Evolutionary conservation across 2,329 filamentous ascomycete species (phyloP).

Genomic region (Fusarium tjaetaba): DNA sequence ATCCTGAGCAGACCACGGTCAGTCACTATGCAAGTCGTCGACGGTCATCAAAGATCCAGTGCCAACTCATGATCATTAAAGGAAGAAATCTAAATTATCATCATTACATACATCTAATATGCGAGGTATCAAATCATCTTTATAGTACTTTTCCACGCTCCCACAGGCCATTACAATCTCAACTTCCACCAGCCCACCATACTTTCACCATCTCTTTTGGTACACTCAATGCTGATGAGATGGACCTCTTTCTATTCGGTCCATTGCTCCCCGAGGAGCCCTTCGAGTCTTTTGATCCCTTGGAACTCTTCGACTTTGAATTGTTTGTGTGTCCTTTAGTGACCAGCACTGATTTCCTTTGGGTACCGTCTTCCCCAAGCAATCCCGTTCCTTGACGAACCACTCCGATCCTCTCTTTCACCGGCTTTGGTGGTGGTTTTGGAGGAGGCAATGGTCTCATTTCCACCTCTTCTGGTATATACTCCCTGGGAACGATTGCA

Average conservation of each 20-base stretch:
- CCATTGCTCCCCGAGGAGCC: conserved; percentile 2
- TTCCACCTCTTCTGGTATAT: conserved; percentile 37
- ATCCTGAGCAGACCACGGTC: background rate
- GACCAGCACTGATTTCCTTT: conserved; percentile 35
- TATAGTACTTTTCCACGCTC: conserved; percentile 28
- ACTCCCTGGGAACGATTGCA: conserved; percentile 18
- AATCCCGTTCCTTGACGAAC: conserved; percentile 34
- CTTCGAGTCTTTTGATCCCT: background rate
- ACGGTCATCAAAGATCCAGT: background rate
- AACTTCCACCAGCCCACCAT: conserved; percentile 37
- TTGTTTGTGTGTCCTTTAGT: conserved; percentile 18
- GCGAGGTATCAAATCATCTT: conserved; percentile 8
- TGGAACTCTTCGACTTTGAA: conserved; percentile 15
- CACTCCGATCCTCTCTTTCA: conserved; percentile 27
- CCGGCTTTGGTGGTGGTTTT: conserved; percentile 20
- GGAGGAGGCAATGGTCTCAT: conserved; percentile 36
- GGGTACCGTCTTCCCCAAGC: conserved; percentile 26
- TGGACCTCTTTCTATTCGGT: conserved; percentile 29
- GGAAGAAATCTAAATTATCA: conserved; percentile 10
- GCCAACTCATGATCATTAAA: background rate
- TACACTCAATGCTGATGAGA: conserved; percentile 30
- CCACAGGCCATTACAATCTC: background rate
- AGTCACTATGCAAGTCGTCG: background rate
- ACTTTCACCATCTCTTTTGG: conserved; percentile 42
- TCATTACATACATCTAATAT: conserved; percentile 25